These are phyloP conservation scores for Cyanidium caldarium DNA, from an alignment of 23 red algal species.

Conservation along the genomic window DNA sequence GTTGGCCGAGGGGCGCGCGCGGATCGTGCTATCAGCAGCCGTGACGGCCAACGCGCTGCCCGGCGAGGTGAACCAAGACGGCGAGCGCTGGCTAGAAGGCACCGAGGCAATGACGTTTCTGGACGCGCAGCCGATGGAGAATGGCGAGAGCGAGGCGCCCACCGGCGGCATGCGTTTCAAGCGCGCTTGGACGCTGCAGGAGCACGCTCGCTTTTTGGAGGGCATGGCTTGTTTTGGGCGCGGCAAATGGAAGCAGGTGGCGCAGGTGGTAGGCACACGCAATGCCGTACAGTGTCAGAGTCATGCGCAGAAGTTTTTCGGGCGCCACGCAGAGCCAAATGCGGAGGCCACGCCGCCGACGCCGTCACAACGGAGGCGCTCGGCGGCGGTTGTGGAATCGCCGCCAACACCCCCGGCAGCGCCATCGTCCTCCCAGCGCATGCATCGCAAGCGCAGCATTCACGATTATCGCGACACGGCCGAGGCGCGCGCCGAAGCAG, in stretches of 20 bases:
- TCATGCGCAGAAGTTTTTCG: conserved; percentile 92
- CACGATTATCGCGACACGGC: neutral
- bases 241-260: conserved; percentile 93
- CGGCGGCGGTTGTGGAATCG: too few relatives aligned
- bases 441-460: neutral
- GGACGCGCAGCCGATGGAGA: conserved; percentile 7
- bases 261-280: conserved; percentile 55
- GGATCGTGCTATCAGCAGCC: neutral
- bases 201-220: conserved; percentile 61
- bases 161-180: conserved; percentile 38
- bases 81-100: neutral
- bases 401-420: too few relatives aligned
- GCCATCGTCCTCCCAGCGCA: neutral
- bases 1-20: neutral
- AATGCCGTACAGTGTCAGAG: conserved; percentile 78
- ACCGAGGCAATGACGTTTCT: neutral
- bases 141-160: neutral
- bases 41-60: neutral
- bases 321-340: conserved; percentile 25
- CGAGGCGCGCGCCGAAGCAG: neutral
- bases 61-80: neutral
- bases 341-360: neutral
- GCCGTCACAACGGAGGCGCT: neutral
- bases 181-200: conserved; percentile 60
- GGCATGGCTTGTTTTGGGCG: conserved; percentile 42